phyloP scores from a whole-genome alignment of 202 grass and related monocot species.

The Setaria italica region DNA sequence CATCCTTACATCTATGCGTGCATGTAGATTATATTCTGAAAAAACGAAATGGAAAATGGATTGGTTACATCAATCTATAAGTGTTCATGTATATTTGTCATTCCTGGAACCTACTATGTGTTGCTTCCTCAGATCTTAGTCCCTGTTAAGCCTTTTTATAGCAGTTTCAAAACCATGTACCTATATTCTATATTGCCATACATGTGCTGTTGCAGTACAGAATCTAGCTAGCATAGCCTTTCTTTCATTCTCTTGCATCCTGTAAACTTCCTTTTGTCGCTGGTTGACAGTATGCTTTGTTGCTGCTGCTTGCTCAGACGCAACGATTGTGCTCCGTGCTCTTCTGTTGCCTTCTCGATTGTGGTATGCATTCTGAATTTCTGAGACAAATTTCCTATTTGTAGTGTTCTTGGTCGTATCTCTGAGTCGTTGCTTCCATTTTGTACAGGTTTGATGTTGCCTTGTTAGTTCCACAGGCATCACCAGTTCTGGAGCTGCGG shows the following conservation, averaged over 20 bases:
- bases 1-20: too few species aligned
- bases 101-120: too few species aligned
- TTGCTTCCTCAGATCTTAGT: too few species aligned
- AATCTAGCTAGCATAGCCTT: slow-evolving; percentile 21
- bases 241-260: slow-evolving; percentile 31
- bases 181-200: background rate
- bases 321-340: slow-evolving; percentile 77
- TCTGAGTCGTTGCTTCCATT: slow-evolving; percentile 39
- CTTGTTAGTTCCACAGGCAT: slow-evolving; percentile 64
- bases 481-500: slow-evolving; percentile 71
- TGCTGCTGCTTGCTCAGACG: slow-evolving; percentile 90
- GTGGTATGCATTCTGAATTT: slow-evolving; percentile 65
- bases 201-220: slow-evolving; percentile 5
- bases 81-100: too few species aligned
- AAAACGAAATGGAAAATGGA: too few species aligned
- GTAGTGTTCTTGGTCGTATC: slow-evolving; percentile 14
- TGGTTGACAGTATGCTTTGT: slow-evolving; percentile 83
- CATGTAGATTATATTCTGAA: too few species aligned
- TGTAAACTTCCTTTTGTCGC: slow-evolving; percentile 31
- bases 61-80: too few species aligned
- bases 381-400: slow-evolving; percentile 24
- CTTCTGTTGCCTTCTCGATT: slow-evolving; percentile 91
- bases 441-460: slow-evolving; percentile 94
- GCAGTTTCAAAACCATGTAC: too few species aligned
- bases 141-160: too few species aligned